These are phyloP conservation scores for Suzukiozyma palmioleophila DNA, from an alignment of 1,139 yeast genomes.

Conservation along the genomic window DNA sequence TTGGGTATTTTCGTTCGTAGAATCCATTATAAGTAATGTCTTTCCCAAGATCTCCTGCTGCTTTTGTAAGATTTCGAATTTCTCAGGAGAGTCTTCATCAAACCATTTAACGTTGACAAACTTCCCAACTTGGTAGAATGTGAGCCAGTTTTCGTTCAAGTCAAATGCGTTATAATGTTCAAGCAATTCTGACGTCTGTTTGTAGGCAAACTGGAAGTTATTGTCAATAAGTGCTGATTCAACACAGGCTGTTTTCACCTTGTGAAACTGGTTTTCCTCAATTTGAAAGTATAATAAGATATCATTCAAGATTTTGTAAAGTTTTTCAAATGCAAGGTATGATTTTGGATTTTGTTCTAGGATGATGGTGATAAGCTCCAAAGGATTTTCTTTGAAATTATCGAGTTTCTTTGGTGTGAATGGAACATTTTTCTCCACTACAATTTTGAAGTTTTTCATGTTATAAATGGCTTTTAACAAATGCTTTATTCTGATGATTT, in stretches of 20 bases:
- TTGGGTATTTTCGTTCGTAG: slow-evolving; percentile 24
- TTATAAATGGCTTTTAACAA: slow-evolving; percentile 24
- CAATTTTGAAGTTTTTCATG: slow-evolving; percentile 33
- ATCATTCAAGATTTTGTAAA: slow-evolving; percentile 38
- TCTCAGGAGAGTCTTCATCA: slow-evolving; percentile 16
- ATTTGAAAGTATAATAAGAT: slow-evolving; percentile 25
- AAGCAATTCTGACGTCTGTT: slow-evolving; percentile 28
- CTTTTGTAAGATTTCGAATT: slow-evolving; percentile 21
- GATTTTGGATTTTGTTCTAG: slow-evolving; percentile 55
- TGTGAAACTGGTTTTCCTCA: slow-evolving; percentile 19
- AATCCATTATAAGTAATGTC: slow-evolving; percentile 29
- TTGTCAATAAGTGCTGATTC: slow-evolving; percentile 53
- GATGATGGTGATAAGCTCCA: slow-evolving; percentile 31
- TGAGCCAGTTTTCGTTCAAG: slow-evolving; percentile 44
- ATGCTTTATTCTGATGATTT: slow-evolving; percentile 24
- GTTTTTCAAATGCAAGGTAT: slow-evolving; percentile 43
- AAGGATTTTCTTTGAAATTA: slow-evolving; percentile 20
- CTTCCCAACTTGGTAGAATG: slow-evolving; percentile 61
- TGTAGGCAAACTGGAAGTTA: slow-evolving; percentile 52
- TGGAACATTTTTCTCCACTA: slow-evolving; percentile 27
- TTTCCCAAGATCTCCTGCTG: slow-evolving; percentile 50
- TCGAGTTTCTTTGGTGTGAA: slow-evolving; percentile 26
- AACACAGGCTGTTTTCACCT: slow-evolving; percentile 48
- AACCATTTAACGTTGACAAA: slow-evolving; percentile 49
- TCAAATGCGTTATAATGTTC: slow-evolving; percentile 13